Evolutionary conservation across 306 rosid genomes (phyloP).

Genomic region (Rubus idaeus): DNA sequence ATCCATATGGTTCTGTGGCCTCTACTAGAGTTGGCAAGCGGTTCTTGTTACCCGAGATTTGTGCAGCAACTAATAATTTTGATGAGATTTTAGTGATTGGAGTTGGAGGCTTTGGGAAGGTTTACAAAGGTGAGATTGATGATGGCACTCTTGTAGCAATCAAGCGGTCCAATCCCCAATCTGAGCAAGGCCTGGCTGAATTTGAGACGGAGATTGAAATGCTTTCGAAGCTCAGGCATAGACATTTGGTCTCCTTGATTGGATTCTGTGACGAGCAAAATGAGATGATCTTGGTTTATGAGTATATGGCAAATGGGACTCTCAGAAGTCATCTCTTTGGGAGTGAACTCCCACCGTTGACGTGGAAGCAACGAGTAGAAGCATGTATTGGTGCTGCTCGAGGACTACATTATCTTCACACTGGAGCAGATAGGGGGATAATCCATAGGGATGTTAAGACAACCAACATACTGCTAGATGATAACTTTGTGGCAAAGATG

Average conservation of each 20-base stretch:
- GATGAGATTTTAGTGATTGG: constrained; percentile 81
- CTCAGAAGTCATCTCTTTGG: constrained; percentile 94
- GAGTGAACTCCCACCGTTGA: constrained; percentile 65
- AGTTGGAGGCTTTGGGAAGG: constrained; percentile 97
- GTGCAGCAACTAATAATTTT: constrained; percentile 70
- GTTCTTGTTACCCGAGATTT: constrained; percentile 68
- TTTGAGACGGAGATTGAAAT: constrained; percentile 98
- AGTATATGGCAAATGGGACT: constrained; percentile 93
- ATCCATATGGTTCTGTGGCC: constrained; percentile 41
- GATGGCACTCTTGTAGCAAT: constrained; percentile 74
- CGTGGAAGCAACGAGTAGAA: constrained; percentile 88
- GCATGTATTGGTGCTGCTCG: constrained; percentile 93
- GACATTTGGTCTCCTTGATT: constrained; percentile 87
- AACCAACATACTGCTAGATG: constrained; percentile 83
- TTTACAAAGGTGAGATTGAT: constrained; percentile 79
- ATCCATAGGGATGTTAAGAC: constrained; percentile 97
- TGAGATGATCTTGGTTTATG: constrained; percentile 96
- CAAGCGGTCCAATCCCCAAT: constrained; percentile 88
- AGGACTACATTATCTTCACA: constrained; percentile 96
- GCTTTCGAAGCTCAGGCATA: constrained; percentile 95
- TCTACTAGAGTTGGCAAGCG: constrained; percentile 63
- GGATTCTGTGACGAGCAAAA: constrained; percentile 91
- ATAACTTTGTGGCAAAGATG: constrained; percentile 87
- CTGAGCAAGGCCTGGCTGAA: constrained; percentile 86
- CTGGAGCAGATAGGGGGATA: constrained; percentile 87